Evolutionary conservation across 2,329 filamentous ascomycete genomes (phyloP).

Genomic region (Fusarium drepaniforme): DNA sequence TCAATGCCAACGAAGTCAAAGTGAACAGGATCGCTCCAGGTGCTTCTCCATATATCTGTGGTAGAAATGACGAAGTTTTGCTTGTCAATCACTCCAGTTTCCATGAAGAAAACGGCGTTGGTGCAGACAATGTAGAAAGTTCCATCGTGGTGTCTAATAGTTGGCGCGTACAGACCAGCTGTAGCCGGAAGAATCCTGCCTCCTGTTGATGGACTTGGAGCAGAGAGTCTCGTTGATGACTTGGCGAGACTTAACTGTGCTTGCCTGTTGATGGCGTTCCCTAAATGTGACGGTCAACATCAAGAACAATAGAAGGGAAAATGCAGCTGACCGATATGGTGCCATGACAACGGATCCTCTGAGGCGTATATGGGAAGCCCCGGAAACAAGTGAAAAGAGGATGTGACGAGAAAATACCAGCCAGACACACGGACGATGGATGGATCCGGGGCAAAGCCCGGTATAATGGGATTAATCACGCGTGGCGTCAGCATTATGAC

Average conservation of each 20-base stretch:
- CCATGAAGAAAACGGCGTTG: background rate
- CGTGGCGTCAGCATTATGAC: background rate
- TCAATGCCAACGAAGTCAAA: conserved; percentile 44
- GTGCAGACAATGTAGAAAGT: conserved; percentile 17
- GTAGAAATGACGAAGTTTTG: conserved; percentile 13
- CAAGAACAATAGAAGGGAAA: background rate
- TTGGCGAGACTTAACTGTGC: conserved; percentile 1
- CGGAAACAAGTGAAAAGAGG: conserved; percentile 18
- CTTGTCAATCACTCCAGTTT: background rate
- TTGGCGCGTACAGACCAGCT: conserved; percentile 19
- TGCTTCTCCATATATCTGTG: conserved; percentile 8
- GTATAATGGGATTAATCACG: conserved; percentile 9
- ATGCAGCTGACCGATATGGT: conserved; percentile 9
- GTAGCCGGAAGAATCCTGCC: background rate
- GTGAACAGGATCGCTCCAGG: conserved; percentile 13
- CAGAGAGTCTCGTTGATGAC: background rate
- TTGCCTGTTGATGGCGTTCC: conserved; percentile 4
- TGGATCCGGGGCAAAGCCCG: conserved; percentile 23
- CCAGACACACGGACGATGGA: conserved; percentile 1
- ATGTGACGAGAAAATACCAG: conserved; percentile 14
- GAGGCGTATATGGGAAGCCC: conserved; percentile 21
- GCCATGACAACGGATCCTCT: conserved; percentile 3
- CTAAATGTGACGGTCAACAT: background rate
- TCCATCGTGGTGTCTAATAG: conserved; percentile 10
- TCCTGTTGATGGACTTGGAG: background rate